A percentile compares a stretch with the other conserved stretches of the same genome.
Evolutionary conservation across 192 early-diverging fungal genomes (phyloP).

Genomic region (Coemansia erecta): DNA sequence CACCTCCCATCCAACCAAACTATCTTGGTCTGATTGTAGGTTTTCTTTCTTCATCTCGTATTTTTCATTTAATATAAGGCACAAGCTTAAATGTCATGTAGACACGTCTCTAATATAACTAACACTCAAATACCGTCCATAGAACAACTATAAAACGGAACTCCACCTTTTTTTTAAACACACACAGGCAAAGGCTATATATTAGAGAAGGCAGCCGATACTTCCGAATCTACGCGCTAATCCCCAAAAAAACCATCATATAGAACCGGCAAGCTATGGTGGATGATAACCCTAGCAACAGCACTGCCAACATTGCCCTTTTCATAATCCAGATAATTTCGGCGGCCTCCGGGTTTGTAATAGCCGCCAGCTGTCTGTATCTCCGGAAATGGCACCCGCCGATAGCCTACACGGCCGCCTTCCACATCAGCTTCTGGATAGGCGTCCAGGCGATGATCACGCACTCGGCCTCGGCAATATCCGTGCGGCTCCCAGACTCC

Average conservation of each 20-base stretch:
- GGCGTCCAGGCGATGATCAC: constrained; percentile 49
- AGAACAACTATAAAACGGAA: neutral
- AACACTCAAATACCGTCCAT: too few relatives aligned
- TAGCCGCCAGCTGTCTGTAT: constrained; percentile 40
- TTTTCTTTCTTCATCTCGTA: constrained; percentile 8
- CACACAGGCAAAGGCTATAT: too few relatives aligned
- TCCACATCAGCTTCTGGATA: constrained; percentile 52
- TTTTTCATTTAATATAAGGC: neutral
- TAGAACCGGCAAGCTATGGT: constrained; percentile 17
- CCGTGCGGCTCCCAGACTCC: constrained; percentile 36
- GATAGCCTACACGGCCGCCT: constrained; percentile 44
- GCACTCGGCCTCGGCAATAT: constrained; percentile 43
- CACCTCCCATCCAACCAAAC: neutral
- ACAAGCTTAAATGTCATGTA: neutral
- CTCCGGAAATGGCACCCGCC: constrained; percentile 49
- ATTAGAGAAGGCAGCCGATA: neutral
- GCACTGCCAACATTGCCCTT: constrained; percentile 33
- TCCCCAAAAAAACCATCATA: neutral
- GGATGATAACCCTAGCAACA: constrained; percentile 25
- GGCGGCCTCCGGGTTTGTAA: constrained; percentile 39
- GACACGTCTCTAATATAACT: too few relatives aligned
- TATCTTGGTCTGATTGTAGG: neutral
- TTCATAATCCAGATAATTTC: constrained; percentile 49
- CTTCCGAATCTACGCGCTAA: too few relatives aligned
- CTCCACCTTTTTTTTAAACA: neutral